A percentile compares a stretch with the other conserved stretches of the same genome.
phyloP scores from a whole-genome alignment of 2,329 filamentous ascomycete species.

The Graphilbum ipis-grandicollis region DNA sequence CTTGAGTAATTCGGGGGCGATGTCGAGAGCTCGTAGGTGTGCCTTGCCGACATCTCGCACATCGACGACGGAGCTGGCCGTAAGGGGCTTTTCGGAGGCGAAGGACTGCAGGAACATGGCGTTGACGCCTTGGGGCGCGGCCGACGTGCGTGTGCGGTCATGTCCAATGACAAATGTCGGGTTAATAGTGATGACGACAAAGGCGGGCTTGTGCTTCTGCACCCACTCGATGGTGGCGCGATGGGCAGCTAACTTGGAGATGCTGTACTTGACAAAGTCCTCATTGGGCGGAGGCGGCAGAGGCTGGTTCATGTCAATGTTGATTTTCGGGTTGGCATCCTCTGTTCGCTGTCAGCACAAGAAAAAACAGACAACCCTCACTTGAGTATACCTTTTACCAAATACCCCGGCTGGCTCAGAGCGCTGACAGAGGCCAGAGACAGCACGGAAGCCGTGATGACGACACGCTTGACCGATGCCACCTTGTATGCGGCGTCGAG shows the following conservation, averaged over 20 bases:
- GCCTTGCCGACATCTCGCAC: slow-evolving; percentile 1
- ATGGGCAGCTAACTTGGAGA: slow-evolving; percentile 10
- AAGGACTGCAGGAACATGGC: not conserved
- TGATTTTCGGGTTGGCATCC: not conserved
- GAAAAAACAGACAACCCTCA: no score
- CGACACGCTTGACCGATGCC: not conserved
- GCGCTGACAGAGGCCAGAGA: no score
- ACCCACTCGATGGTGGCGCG: slow-evolving; percentile 4
- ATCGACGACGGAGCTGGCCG: not conserved
- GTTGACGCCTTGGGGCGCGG: slow-evolving; percentile 1
- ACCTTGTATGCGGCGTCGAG: not conserved
- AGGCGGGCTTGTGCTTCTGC: slow-evolving; percentile 1
- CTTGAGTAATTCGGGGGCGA: not conserved
- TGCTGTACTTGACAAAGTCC: slow-evolving; percentile 11
- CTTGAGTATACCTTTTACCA: no score
- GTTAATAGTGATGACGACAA: slow-evolving; percentile 4
- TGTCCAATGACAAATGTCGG: slow-evolving; percentile 6
- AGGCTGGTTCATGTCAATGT: not conserved
- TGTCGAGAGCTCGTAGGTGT: not conserved
- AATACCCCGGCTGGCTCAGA: no score
- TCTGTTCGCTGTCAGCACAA: not conserved
- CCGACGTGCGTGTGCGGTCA: not conserved
- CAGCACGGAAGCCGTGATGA: no score
- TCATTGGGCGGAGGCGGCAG: not conserved
- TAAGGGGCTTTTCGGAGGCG: not conserved